Percentiles rank a stretch among this genome's conserved stretches.
Conservation (phyloP, 2,329 filamentous ascomycete species). For the Aspergillus luchuensis region DNA sequence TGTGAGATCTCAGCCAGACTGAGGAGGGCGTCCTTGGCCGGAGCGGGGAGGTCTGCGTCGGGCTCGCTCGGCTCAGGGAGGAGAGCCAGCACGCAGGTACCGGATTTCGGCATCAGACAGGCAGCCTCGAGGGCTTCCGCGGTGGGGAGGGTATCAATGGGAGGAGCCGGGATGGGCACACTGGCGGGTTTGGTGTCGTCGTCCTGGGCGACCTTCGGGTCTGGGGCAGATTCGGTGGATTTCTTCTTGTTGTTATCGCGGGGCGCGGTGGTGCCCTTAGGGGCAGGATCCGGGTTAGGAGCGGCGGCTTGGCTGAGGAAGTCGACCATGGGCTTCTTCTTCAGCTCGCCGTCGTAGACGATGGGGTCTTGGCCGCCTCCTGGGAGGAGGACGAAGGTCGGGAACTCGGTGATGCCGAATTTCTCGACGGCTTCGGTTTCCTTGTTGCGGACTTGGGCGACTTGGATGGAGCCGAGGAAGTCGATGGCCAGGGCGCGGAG, state of each 20-base stretch:
- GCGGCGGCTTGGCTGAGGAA: conserved; percentile 79
- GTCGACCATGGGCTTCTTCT: conserved; percentile 76
- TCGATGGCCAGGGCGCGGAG: conserved; percentile 86
- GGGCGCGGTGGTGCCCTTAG: conserved; percentile 43
- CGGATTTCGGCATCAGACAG: conserved; percentile 74
- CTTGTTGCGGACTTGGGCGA: conserved; percentile 83
- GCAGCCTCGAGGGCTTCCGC: conserved; percentile 65
- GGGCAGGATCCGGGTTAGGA: conserved; percentile 76
- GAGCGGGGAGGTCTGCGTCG: conserved; percentile 48
- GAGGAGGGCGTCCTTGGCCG: conserved; percentile 57
- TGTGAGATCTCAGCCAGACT: conserved; percentile 72
- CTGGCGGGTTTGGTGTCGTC: conserved; percentile 44
- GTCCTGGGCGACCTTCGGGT: conserved; percentile 50
- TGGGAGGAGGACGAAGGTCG: conserved; percentile 77
- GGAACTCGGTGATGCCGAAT: conserved; percentile 77
- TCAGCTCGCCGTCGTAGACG: conserved; percentile 78
- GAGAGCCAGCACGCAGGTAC: conserved; percentile 80
- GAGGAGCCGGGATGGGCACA: conserved; percentile 59
- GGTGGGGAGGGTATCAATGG: conserved; percentile 67
- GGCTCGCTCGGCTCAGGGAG: conserved; percentile 58
- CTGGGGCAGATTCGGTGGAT: conserved; percentile 55
- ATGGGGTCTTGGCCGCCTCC: conserved; percentile 68
- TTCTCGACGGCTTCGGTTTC: conserved; percentile 70
- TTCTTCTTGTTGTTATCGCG: conserved; percentile 48
- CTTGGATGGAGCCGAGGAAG: conserved; percentile 74